Conservation (phyloP, 139 green algal genomes). For the Volvox reticuliferus region DNA sequence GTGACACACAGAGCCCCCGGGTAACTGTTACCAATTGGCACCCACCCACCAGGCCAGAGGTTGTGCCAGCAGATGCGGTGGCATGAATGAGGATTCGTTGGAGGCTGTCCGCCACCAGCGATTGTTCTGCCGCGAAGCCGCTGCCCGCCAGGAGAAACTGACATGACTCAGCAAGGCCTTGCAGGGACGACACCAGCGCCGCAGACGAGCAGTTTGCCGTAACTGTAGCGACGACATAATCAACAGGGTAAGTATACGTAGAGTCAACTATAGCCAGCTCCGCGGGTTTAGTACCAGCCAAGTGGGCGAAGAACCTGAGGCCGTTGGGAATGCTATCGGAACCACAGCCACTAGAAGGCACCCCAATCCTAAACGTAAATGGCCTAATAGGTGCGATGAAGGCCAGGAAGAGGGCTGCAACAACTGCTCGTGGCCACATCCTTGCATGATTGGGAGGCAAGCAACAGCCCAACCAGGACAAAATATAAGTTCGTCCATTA, state of each 20-base stretch:
- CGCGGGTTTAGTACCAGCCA: not conserved
- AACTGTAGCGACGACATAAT: not conserved
- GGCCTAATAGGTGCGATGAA: not conserved
- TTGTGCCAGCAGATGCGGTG: not conserved
- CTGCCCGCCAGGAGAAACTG: not conserved
- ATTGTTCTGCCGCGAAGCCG: not conserved
- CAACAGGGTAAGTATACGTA: not conserved
- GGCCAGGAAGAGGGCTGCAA: not conserved
- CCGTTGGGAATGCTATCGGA: not conserved
- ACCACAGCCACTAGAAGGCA: not conserved
- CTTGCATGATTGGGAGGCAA: not conserved
- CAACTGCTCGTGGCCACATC: not conserved
- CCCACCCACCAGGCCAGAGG: conserved; percentile 5
- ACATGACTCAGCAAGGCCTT: not conserved
- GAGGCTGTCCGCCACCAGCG: not conserved
- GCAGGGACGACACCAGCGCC: not conserved
- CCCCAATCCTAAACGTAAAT: conserved; percentile 1
- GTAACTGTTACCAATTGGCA: no score
- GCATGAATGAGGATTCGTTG: not conserved
- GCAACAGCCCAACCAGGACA: not conserved
- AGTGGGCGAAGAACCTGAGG: not conserved
- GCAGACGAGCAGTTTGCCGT: not conserved
- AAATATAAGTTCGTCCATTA: not conserved
- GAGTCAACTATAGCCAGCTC: conserved; percentile 18
- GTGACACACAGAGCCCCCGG: no score